A percentile compares a stretch with the other conserved stretches of the same genome.
These are phyloP conservation scores for Candida hispaniensis DNA, from an alignment of 805 yeast genomes.

Conservation along the genomic window DNA sequence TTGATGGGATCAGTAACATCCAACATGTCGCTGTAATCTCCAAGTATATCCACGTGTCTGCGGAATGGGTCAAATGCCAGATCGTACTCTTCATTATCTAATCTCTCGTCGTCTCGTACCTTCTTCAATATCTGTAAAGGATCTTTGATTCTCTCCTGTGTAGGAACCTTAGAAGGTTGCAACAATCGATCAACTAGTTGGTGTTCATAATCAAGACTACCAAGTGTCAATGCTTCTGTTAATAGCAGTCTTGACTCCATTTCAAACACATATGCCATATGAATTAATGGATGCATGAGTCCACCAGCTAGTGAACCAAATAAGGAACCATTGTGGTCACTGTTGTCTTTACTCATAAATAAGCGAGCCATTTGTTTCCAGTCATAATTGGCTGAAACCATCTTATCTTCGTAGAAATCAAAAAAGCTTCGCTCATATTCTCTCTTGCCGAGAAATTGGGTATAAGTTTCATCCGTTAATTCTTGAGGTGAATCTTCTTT, in stretches of 20 bases:
- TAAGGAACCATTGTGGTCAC: conserved; percentile 16
- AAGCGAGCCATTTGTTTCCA: conserved; percentile 27
- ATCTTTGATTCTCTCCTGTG: conserved; percentile 16
- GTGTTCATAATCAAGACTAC: conserved; percentile 20
- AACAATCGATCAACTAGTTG: background rate
- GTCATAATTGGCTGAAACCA: conserved; percentile 26
- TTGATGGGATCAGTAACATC: conserved; percentile 19
- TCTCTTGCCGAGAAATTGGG: conserved; percentile 26
- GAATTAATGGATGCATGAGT: conserved; percentile 28
- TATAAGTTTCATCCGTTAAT: conserved; percentile 30
- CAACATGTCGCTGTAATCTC: conserved; percentile 18
- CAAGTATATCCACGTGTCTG: conserved; percentile 16
- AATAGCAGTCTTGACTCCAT: conserved; percentile 29
- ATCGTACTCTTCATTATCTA: conserved; percentile 17
- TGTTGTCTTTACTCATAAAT: conserved; percentile 20
- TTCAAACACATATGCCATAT: conserved; percentile 31
- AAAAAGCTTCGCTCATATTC: conserved; percentile 29
- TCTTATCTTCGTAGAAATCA: conserved; percentile 32
- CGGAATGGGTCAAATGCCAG: conserved; percentile 12
- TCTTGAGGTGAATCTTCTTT: conserved; percentile 33
- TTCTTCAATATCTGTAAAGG: conserved; percentile 20
- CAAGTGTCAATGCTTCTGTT: conserved; percentile 28
- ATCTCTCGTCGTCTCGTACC: conserved; percentile 19
- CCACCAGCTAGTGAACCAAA: conserved; percentile 22
- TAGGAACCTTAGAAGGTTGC: conserved; percentile 1